Evolutionary conservation across 2,329 filamentous ascomycete genomes (phyloP), one percentile per base, ranked within the genome.

Genomic region (Fusarium sp.): DNA sequence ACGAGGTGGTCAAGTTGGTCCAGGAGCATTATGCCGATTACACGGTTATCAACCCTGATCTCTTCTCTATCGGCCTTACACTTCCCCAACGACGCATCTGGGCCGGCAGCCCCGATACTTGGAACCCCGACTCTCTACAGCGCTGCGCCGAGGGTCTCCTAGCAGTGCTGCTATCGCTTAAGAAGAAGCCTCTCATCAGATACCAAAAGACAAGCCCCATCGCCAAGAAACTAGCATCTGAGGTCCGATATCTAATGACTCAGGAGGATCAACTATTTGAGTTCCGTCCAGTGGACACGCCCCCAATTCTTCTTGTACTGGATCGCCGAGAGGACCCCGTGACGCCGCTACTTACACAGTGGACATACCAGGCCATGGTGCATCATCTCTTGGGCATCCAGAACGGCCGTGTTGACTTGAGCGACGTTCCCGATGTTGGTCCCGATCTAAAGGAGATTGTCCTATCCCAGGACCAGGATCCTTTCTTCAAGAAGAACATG

Each of bases 281-380:
- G 82, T 99, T 99, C 82, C 90, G 96, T 73, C 95, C 94, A 82
- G 93, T 95, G 62, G 96, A 99, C 82, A 99, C 96, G 1, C 94
- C 96, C 10, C 96, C 97, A 0, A 95, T 99, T 76, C 87, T 99
- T 16, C 88, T 99, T 37, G 90, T 99, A 63, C 85, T 99, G 34
- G 96, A 99, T 83, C 91, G 96, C 47, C 90, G 96, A 81, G 95
- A 98, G 80, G 96, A 99, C 79, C 96, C 96, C 0, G 93, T 98
- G 60, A 99, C 96, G 5, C 96, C 96, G 0, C 86, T 99, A 13
- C 88, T 99, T 58, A 98, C 95, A 4, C 96, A 99, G 81, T 99
- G 96, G 96, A 99, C 96, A 29, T 99, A 99, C 80, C 96, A 99
- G 84, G 96, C 96, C n/a, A 99, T 99, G 95, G 96, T 99, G 1